Evolutionary conservation across 345 rosid genomes (phyloP).

Genomic region (Sapria himalayana): DNA sequence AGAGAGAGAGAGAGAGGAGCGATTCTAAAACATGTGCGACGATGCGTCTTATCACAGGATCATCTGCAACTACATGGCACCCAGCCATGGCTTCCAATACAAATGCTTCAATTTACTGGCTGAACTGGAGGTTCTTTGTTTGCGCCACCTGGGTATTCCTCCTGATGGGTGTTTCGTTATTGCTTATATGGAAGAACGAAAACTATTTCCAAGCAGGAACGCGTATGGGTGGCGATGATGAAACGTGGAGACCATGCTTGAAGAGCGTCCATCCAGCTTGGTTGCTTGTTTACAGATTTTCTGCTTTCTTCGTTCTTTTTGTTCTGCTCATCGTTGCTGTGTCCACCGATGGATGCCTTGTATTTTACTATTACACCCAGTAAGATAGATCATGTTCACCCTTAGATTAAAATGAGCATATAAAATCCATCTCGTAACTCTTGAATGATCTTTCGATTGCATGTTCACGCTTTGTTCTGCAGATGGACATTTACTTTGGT

Average conservation of each 20-base stretch:
- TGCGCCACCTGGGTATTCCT: conserved; percentile 40
- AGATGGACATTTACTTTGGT: conserved; percentile 83
- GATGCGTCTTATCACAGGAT: conserved; percentile 28
- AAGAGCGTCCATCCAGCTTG: conserved; percentile 79
- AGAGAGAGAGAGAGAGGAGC: too few relatives aligned
- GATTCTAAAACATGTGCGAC: too few relatives aligned
- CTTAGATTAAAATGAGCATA: too few relatives aligned
- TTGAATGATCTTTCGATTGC: too few relatives aligned
- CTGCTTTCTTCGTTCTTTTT: conserved; percentile 47
- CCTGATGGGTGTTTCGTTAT: conserved; percentile 15
- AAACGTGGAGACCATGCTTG: conserved; percentile 73
- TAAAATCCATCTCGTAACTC: too few relatives aligned
- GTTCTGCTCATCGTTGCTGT: conserved; percentile 23
- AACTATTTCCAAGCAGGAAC: conserved; percentile 17
- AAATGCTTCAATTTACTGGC: conserved; percentile 50
- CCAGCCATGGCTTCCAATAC: conserved; percentile 44
- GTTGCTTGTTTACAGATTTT: conserved; percentile 56
- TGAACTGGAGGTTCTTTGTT: conserved; percentile 75
- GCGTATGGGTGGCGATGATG: conserved; percentile 43
- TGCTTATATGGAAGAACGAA: conserved; percentile 53
- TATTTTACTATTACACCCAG: conserved; percentile 92
- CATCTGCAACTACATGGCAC: conserved; percentile 31
- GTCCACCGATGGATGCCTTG: conserved; percentile 43
- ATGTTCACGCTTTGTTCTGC: conserved; percentile 15
- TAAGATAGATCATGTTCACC: too few relatives aligned